Evolutionary conservation across 75 land plant species (phyloP).

Genomic region (Isoetes taiwanensis): DNA sequence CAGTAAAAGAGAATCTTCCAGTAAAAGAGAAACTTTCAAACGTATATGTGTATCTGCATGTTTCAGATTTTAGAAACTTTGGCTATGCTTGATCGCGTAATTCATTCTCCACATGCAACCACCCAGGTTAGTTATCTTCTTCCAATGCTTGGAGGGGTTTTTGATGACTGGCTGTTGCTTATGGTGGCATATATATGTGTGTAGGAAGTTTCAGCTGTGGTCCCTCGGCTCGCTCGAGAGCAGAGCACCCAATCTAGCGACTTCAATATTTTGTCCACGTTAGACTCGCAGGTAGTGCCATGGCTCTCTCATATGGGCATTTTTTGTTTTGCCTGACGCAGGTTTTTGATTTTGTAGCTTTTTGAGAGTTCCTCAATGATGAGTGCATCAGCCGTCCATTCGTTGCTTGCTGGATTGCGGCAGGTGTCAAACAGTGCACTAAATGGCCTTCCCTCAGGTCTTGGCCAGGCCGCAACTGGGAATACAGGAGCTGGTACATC

Average conservation of each 20-base stretch:
- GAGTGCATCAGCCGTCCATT: conserved; percentile 69
- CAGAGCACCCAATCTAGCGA: conserved; percentile 70
- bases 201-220: conserved; percentile 67
- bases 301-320: background rate
- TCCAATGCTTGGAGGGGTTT: background rate
- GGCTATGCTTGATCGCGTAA: conserved; percentile 74
- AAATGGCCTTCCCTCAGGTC: conserved; percentile 26
- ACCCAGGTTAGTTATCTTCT: conserved; percentile 46
- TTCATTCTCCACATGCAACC: conserved; percentile 92
- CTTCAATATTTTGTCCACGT: conserved; percentile 71
- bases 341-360: conserved; percentile 24
- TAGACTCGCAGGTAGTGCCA: conserved; percentile 75
- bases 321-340: background rate
- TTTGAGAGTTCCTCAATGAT: conserved; percentile 89
- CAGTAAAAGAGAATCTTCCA: background rate
- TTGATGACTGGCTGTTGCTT: background rate
- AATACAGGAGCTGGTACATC: conserved; percentile 6
- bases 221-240: conserved; percentile 59
- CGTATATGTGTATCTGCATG: background rate
- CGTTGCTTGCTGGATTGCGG: conserved; percentile 63
- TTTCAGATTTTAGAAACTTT: conserved; percentile 82
- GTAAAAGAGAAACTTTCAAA: background rate
- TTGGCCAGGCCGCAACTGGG: conserved; percentile 27
- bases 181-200: background rate
- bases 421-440: conserved; percentile 58